These are phyloP conservation scores for Myxozyma lipomycoides DNA, from an alignment of 805 yeast species.

Conservation along the genomic window DNA sequence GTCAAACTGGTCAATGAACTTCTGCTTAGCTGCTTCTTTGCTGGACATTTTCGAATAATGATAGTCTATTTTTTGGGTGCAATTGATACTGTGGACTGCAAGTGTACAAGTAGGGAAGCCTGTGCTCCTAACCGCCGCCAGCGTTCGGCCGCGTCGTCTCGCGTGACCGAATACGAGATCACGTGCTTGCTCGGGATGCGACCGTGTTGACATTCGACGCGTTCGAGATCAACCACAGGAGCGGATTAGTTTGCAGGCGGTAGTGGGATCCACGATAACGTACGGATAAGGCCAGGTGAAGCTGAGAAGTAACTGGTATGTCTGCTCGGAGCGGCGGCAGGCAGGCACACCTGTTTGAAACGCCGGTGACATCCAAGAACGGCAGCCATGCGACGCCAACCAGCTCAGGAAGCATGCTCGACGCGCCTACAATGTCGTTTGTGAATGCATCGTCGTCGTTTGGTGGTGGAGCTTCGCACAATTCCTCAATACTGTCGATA, in stretches of 20 bases:
- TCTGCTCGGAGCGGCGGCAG: no score
- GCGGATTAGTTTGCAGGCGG: no score
- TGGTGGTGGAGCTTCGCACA: conserved; percentile 7
- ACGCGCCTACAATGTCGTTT: conserved; percentile 4
- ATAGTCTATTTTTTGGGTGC: neutral
- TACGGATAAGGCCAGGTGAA: no score
- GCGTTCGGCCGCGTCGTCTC: no score
- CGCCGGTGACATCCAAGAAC: conserved; percentile 6
- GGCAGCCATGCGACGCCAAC: neutral
- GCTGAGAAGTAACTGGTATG: no score
- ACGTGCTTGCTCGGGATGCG: no score
- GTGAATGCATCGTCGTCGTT: conserved; percentile 7
- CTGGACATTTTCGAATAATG: conserved; percentile 8
- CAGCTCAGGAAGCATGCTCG: conserved; percentile 1
- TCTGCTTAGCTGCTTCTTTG: conserved; percentile 24
- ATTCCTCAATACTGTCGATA: conserved; percentile 24
- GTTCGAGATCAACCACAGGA: neutral
- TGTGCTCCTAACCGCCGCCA: no score
- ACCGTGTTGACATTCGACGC: neutral
- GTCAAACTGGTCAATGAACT: conserved; percentile 55
- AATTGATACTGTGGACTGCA: neutral
- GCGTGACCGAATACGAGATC: neutral
- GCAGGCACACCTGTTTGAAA: conserved; percentile 7
- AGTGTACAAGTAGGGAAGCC: no score
- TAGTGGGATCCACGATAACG: no score